Base-by-base conservation (phyloP, 2,329 filamentous ascomycete species). In the Polytolypa hystricis region DNA sequence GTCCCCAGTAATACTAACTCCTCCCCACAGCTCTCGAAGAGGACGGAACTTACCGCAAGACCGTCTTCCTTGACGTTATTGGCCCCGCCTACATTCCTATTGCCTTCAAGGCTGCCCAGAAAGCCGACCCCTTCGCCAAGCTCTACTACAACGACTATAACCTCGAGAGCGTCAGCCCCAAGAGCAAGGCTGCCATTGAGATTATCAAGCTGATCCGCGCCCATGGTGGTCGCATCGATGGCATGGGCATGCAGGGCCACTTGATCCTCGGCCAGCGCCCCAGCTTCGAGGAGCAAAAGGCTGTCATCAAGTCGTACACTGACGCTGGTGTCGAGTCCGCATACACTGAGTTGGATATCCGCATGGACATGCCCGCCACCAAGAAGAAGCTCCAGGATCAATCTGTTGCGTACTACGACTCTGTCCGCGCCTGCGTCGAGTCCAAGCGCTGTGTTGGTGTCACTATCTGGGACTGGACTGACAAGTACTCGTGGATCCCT, bases 61-160 rank as follows among this genome's bases (percentile, higher is more conserved):
- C 46, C 34, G 45, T 67, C 29, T 69, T 60, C 49, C 60, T 58
- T 41, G 39, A 57, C 29, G 57, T 52, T 27, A 66, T 68, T 33
- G 65, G 65, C 31, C 55, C 59, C 29, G 59, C 59, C 4, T 69
- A 59, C 42, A 50, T 68, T 10, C 62, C 61, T 14, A 66, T 68
- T 14, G 65, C 65, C 0, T 69, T 66, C 42, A 60, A 56, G 12
- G 57, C 64, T 2, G 62, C 62, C 12, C 55, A 55, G 3, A 67
- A 66, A 7, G 79, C 78, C 17, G 81, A 84, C 55, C 77, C 80
- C 3, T 42, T 48, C 15, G 56, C 51, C 11, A 64, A 67, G 33
- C 57, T 68, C 31, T 65, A 62, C 48, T 62, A 62, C 44, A 65
- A 65, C 46, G 56, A 67, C 34, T 63, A 62, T 38, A 63, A 59